Evolutionary conservation across 768 basidiomycete genomes (phyloP), one percentile per base, ranked within the genome.

Genomic region (Polyporus arcularius): DNA sequence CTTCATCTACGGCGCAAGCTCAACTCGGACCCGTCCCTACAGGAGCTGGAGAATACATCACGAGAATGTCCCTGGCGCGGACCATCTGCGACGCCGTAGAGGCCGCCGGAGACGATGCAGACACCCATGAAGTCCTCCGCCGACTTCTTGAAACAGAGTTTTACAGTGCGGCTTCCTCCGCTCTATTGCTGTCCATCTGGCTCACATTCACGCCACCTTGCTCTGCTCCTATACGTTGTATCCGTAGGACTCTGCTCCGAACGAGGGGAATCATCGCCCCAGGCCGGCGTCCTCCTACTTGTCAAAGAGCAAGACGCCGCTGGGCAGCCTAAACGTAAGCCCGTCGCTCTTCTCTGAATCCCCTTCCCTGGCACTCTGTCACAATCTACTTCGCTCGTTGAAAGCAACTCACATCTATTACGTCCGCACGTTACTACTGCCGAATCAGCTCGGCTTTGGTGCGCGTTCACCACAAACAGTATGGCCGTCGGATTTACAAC

Each of bases 401-500:
- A 8, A 41, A 21, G 28, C 51, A 21, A 10, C 16, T 11, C 48
- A 28, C 12, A 0, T 42, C 30, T 21, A 21, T 32, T 45, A 32
- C 40, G 45, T 53, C 4, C n/a, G 18, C 11, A 28, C 32, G 16
- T 28, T 41, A 28, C 42, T 52, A 30, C 53, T 41, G 21, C 32
- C 9, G 4, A 30, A 48, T 30, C 47, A 89, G 90, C 81, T 32
- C 84, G 89, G 38, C 73, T 92, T 40, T 93, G 90, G 89, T 92
- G 91, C 68, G 89, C 85, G 42, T 94, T 93, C 73, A 93, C 92
- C 7, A 87, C 92, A 28, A 78, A 84, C 18, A 90, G 88, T 70
- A 92, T 94, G 90, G 89, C 91, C 0, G 77, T 93, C 55, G 90
- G 82, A 32, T 91, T 87, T 66, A 83, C 82, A 16, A 85, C 87